A percentile compares a stretch with the other conserved stretches of the same genome.
These are phyloP conservation scores for Linum tenue DNA, from an alignment of 345 rosid genomes.

Conservation along the genomic window DNA sequence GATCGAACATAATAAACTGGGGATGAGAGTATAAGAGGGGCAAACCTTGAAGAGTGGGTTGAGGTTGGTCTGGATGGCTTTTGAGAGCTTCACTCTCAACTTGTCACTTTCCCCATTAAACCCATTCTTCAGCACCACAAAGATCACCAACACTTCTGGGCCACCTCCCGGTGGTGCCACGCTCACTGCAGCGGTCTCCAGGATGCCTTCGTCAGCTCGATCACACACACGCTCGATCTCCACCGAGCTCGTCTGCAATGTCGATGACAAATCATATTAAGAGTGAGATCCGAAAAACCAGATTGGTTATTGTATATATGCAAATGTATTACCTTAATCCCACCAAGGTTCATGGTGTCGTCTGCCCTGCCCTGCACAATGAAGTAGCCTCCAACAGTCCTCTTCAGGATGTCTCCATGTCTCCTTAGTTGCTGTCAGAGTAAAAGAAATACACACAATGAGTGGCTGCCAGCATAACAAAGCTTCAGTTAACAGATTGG, in stretches of 20 bases:
- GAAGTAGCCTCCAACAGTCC: conserved; percentile 63
- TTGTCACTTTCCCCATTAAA: conserved; percentile 27
- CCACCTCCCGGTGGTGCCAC: conserved; percentile 53
- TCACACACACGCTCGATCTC: conserved; percentile 82
- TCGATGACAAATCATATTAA: not conserved
- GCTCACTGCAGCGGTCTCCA: conserved; percentile 74
- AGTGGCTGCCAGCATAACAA: not conserved
- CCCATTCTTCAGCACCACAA: conserved; percentile 59
- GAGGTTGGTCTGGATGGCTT: conserved; percentile 56
- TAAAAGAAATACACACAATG: conserved; percentile 7
- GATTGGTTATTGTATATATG: not conserved
- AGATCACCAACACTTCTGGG: conserved; percentile 56
- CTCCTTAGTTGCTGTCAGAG: conserved; percentile 59
- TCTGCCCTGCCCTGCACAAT: conserved; percentile 82
- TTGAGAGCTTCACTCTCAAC: conserved; percentile 47
- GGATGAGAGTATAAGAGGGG: not conserved
- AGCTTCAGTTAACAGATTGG: not conserved
- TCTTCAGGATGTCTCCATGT: conserved; percentile 73
- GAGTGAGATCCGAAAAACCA: not conserved
- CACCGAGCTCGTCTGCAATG: conserved; percentile 69
- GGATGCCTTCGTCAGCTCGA: conserved; percentile 55
- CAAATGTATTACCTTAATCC: conserved; percentile 56
- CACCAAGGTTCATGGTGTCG: conserved; percentile 98
- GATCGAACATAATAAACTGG: not conserved
- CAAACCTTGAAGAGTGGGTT: conserved; percentile 85